Percentiles rank a stretch among this genome's conserved stretches.
Evolutionary conservation across 1,284 basidiomycete genomes (phyloP).

Genomic region (Fomes fomentarius): DNA sequence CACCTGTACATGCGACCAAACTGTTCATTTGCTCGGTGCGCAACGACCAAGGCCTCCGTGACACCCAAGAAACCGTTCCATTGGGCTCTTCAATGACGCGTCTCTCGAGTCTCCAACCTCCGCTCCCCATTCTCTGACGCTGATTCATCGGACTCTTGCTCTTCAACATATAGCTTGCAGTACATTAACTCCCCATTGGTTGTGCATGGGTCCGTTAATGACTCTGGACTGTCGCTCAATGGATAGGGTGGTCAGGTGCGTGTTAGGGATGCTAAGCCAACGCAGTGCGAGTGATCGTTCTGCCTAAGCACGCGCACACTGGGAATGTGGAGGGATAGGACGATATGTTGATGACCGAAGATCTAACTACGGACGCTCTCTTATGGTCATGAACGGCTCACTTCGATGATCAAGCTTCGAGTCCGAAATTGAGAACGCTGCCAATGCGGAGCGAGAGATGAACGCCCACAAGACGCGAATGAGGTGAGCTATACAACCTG

Average conservation of each 20-base stretch:
- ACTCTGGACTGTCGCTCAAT: constrained; percentile 66
- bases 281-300: constrained; percentile 62
- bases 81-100: constrained; percentile 35
- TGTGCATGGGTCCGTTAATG: constrained; percentile 75
- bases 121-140: constrained; percentile 34
- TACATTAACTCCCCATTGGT: constrained; percentile 80
- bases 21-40: not conserved
- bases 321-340: too few species aligned
- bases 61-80: constrained; percentile 37
- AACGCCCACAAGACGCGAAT: constrained; percentile 72
- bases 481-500: too few species aligned
- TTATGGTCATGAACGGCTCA: constrained; percentile 83
- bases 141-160: constrained; percentile 29
- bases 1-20: not conserved
- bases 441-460: constrained; percentile 74
- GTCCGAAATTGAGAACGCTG: constrained; percentile 58
- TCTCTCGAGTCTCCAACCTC: constrained; percentile 33
- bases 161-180: constrained; percentile 47
- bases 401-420: constrained; percentile 66
- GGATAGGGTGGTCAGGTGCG: constrained; percentile 74
- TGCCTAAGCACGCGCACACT: constrained; percentile 1
- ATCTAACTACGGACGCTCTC: constrained; percentile 74
- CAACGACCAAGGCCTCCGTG: constrained; percentile 7
- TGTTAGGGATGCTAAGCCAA: constrained; percentile 80
- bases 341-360: constrained; percentile 82